Evolutionary conservation across 345 rosid genomes (phyloP), one percentile per base, ranked within the genome.

Genomic region (Citrus mangshanensis): DNA sequence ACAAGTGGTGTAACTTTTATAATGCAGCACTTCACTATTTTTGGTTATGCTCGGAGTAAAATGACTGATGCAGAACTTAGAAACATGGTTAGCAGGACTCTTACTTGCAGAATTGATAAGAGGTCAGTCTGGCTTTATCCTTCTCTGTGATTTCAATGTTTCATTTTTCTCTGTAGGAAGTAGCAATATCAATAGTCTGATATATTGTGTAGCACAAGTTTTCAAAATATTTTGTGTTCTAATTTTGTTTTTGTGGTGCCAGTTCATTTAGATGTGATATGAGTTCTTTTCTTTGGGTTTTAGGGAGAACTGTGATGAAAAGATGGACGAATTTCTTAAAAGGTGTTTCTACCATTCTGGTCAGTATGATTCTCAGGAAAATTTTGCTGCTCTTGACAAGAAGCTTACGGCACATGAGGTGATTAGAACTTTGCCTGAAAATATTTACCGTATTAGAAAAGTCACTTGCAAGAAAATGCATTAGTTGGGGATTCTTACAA

Each of bases 311-410:
- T 96, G 99, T 82, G 85, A 79, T 78, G 95, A 91, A 85, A 96
- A 93, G 88, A 96, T 96, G 94, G 99, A 96, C 1, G 89, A 93
- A 58, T 96, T 96, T 89, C 99, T 96, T 68, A 79, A 88, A 74
- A 91, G 99, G 87, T 96, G 99, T 86, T 94, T 91, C 90, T 96
- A 96, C 82, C 95, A 94, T 82, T 86, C 99, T 80, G 99, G 99
- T 73, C 99, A 96, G 82, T 96, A 96, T 78, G 97, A 94, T 86
- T 94, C 97, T 19, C 87, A 76, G 73, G 91, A 94, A 40, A 82
- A 94, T 83, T 96, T 96, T 89, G 82, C 86, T 9, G 89, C 90
- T 74, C 82, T 96, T 35, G 93, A 96, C 87, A 88, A 88, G 86
- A 93, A 93, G 85, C 86, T 96, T 85, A 91, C 86, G 82, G 87